Evolutionary conservation across 2,329 filamentous ascomycete species (phyloP), one percentile per base, ranked within the genome.

Genomic region (Colletotrichum tofieldiae): DNA sequence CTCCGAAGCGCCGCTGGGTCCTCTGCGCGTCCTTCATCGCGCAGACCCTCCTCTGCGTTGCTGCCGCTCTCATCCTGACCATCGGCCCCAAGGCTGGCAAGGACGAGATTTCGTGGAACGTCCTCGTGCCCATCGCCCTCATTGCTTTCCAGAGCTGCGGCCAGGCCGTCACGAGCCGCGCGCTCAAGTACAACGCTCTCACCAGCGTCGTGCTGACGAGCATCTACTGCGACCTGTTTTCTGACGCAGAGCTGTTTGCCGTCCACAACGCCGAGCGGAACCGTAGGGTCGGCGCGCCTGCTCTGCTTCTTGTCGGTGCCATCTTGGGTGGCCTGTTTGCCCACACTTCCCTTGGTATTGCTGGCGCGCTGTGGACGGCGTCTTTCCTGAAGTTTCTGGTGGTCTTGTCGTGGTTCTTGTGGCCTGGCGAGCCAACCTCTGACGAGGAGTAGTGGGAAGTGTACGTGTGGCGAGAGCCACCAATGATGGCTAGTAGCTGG

Each of bases 141-240:
- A 86, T 95, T 7, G 92, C 93, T 1, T 94, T 96, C 77, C 93
- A 96, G 83, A 92, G 90, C 74, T 92, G 92, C 66, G 94, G 93
- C 0, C 93, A 96, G 79, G 93, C 93, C 1, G 91, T 95, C n/a
- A 89, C 90, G 0, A 94, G 92, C 76, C 84, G 93, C 4, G 90
- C 92, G 0, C 81, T 96, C 72, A 88, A 91, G 76, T 92, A 91
- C 78, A 91, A 90, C 70, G 90, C 91, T 2, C 83, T 96, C 26
- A 95, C 93, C 0, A 94, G 92, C 73, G 93, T 95, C 20, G 94
- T 95, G 3, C 82, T 96, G 71, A 96, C 94, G 1, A 94, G 92
- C 78, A 91, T 94, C 73, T 96, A 95, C 83, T 95, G 93, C 78
- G 94, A 96, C 79, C 78, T 96, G 26, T 94, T 94, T 76, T 93